Evolutionary conservation across 1,284 basidiomycete genomes (phyloP).

Genomic region (Sporisorium graminicola): DNA sequence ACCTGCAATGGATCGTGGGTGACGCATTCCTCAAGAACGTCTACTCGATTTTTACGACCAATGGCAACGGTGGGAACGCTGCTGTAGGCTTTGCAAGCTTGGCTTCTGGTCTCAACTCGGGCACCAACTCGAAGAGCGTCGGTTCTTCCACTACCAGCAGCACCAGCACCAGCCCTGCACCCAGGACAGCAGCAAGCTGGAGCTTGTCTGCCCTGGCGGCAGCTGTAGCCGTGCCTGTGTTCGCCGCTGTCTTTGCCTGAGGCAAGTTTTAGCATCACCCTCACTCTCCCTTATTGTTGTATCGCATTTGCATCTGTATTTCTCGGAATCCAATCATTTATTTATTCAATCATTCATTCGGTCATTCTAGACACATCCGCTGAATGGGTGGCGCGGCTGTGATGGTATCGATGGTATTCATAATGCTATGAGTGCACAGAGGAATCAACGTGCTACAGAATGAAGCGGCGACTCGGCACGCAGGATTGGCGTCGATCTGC

Average conservation of each 20-base stretch:
- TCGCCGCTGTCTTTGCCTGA: constrained; percentile 4
- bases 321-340: not conserved
- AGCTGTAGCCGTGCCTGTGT: constrained; percentile 1
- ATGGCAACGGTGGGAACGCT: constrained; percentile 11
- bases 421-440: too few relatives aligned
- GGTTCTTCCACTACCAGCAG: constrained; percentile 8
- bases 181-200: not conserved
- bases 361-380: too few relatives aligned
- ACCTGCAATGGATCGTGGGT: constrained; percentile 64
- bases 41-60: constrained; percentile 56
- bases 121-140: constrained; percentile 45
- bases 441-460: not conserved
- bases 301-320: not conserved
- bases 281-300: not conserved
- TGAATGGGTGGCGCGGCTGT: not conserved
- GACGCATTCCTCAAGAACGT: constrained; percentile 65
- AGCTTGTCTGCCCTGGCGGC: not conserved
- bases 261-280: not conserved
- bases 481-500: not conserved
- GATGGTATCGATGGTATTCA: not conserved
- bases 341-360: not conserved
- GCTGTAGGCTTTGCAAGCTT: constrained; percentile 60
- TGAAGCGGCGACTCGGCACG: not conserved
- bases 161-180: constrained; percentile 23
- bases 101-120: constrained; percentile 50